Evolutionary conservation across 495 filamentous ascomycete genomes (phyloP), one percentile per base, ranked within the genome.

Genomic region (Lasiosphaeria ovina): DNA sequence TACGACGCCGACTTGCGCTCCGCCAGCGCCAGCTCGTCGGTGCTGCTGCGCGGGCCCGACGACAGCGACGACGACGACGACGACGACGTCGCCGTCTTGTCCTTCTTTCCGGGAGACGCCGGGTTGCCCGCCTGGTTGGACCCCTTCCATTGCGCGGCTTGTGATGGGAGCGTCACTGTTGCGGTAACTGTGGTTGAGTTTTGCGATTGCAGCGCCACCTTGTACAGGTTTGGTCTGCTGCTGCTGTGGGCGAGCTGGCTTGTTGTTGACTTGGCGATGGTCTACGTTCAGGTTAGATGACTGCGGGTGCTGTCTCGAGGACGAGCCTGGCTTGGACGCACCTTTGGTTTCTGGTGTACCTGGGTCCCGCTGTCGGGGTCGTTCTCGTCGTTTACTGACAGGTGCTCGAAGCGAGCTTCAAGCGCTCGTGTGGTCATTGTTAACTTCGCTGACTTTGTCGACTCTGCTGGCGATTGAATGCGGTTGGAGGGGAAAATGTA

Each of bases 361-460:
- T 78, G 76, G 36, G 69, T 74, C 49, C 72, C 77, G 62, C 81
- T 77, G 40, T 74, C 71, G 47, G 73, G 74, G 6, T 89, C 88
- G 64, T 90, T 91, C 67, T 93, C 91, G 67, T 92, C 91, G 63
- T 87, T 89, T 40, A 96, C 87, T 16, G 89, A 86, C 71, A 94
- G 77, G 64, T 84, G 86, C 83, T 92, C 91, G 68, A 96, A 87
- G 54, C 89, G 87, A 77, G 89, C 77, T 70, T 96, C 91, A 12
- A 96, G 69, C 35, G 73, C 74, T 60, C 80, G 73, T 44, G 76
- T 67, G 36, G 82, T 74, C 81, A 85, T 84, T 65, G 58, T 66
- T 50, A 2, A n/a, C 1, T 48, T 49, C 3, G 57, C 48, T 4
- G 35, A 35, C 48, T n/a, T 24, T 24, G 24, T 24, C 2, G 24